A percentile compares a stretch with the other conserved stretches of the same genome.
phyloP scores from a whole-genome alignment of 1,284 basidiomycete species.

The Xerocomus minutiporus region DNA sequence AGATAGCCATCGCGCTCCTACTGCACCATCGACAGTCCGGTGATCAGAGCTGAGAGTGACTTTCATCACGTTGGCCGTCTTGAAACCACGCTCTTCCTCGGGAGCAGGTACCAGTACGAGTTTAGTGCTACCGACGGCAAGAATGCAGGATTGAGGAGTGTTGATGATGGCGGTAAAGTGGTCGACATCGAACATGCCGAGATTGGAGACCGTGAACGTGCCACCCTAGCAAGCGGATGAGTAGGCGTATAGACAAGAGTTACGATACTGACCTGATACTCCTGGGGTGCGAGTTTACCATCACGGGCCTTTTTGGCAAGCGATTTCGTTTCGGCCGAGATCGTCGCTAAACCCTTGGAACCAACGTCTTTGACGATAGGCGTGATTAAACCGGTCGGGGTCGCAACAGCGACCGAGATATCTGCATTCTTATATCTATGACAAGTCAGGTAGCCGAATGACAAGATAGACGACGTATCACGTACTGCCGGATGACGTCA shows the following conservation, averaged over 20 bases:
- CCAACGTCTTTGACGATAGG: slow-evolving; percentile 96
- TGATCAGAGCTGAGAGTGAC: slow-evolving; percentile 96
- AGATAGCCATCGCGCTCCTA: slow-evolving; percentile 85
- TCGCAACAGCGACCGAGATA: slow-evolving; percentile 96
- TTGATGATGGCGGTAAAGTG: slow-evolving; percentile 99
- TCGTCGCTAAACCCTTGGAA: slow-evolving; percentile 85
- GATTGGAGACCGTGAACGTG: slow-evolving; percentile 98
- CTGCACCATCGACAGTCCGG: slow-evolving; percentile 90
- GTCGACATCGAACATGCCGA: slow-evolving; percentile 95
- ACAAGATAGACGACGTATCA: slow-evolving; percentile 11
- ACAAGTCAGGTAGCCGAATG: background rate
- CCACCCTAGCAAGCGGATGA: slow-evolving; percentile 62
- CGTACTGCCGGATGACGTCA: slow-evolving; percentile 91
- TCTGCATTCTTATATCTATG: slow-evolving; percentile 92
- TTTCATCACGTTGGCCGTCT: slow-evolving; percentile 90
- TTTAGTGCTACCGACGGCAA: slow-evolving; percentile 90
- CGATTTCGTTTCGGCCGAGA: slow-evolving; percentile 89
- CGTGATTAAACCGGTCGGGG: slow-evolving; percentile 94
- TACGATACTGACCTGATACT: slow-evolving; percentile 74
- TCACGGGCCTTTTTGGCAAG: slow-evolving; percentile 95
- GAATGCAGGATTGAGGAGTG: slow-evolving; percentile 95
- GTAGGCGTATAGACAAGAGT: slow-evolving; percentile 1
- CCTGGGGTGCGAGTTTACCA: slow-evolving; percentile 91
- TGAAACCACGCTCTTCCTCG: slow-evolving; percentile 90
- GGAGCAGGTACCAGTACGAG: slow-evolving; percentile 84